Evolutionary conservation across 2,329 filamentous ascomycete species (phyloP).

Genomic region (Zasmidium cellare): DNA sequence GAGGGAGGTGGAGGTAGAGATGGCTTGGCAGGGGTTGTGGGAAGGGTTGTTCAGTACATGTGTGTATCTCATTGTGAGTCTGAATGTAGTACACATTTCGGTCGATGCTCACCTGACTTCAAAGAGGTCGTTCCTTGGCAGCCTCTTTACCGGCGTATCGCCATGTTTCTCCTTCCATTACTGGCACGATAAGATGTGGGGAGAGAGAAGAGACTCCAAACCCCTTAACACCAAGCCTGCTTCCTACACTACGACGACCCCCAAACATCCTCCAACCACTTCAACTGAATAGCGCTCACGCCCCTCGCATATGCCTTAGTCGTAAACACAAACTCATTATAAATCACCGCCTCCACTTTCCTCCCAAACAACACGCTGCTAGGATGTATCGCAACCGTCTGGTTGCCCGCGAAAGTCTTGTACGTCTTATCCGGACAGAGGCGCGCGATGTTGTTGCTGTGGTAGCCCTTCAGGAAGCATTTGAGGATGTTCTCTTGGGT

Average conservation of each 20-base stretch:
- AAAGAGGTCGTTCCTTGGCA: too few species aligned
- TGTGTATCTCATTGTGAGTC: too few species aligned
- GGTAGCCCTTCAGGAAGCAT: constrained; percentile 60
- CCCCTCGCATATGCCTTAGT: constrained; percentile 63
- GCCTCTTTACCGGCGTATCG: too few species aligned
- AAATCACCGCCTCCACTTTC: constrained; percentile 63
- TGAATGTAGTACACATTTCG: too few species aligned
- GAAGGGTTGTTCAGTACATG: too few species aligned
- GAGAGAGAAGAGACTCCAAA: too few species aligned
- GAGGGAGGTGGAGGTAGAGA: neutral
- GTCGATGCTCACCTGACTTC: too few species aligned
- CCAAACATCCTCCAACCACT: constrained; percentile 58
- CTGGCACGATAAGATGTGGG: too few species aligned
- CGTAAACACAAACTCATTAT: constrained; percentile 66
- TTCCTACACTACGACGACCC: neutral
- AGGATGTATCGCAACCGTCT: constrained; percentile 64
- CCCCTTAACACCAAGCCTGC: too few species aligned
- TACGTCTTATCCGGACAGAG: constrained; percentile 60
- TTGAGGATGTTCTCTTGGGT: constrained; percentile 54
- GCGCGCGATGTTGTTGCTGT: constrained; percentile 39
- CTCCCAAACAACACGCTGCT: constrained; percentile 61
- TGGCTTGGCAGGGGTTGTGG: too few species aligned
- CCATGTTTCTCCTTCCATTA: too few species aligned
- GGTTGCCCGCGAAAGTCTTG: constrained; percentile 61
- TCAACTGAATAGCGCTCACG: constrained; percentile 62